These are phyloP conservation scores for Viridothelium virens DNA, from an alignment of 495 filamentous ascomycete species.

Conservation along the genomic window DNA sequence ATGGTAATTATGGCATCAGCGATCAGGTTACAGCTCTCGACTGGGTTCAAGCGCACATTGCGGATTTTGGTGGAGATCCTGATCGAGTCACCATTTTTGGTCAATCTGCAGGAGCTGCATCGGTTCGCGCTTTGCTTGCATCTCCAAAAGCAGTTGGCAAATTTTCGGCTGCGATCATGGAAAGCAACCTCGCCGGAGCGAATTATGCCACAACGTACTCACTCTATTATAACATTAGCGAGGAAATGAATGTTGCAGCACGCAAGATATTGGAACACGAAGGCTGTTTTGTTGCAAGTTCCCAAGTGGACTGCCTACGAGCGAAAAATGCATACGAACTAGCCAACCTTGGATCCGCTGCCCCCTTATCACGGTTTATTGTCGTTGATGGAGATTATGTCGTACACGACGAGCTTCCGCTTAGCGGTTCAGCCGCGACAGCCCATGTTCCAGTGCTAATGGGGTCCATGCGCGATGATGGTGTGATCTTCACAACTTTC, in stretches of 20 bases:
- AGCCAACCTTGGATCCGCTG: constrained; percentile 16
- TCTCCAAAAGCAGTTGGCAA: constrained; percentile 45
- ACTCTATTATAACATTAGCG: constrained; percentile 41
- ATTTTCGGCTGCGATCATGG: constrained; percentile 43
- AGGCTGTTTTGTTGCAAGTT: constrained; percentile 38
- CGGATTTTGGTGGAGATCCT: constrained; percentile 29
- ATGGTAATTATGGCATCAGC: constrained; percentile 48
- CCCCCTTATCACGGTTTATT: constrained; percentile 33
- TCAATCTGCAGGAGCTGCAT: constrained; percentile 48
- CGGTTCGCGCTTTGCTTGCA: constrained; percentile 47
- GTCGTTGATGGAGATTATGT: constrained; percentile 44
- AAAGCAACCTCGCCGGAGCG: constrained; percentile 44
- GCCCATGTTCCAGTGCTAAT: constrained; percentile 38
- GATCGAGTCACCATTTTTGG: constrained; percentile 40
- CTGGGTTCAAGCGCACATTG: constrained; percentile 27
- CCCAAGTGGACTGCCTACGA: constrained; percentile 41
- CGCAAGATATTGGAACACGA: constrained; percentile 36
- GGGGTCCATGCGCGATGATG: constrained; percentile 46
- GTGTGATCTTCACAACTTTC: constrained; percentile 41
- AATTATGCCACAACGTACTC: constrained; percentile 38
- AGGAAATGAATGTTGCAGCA: constrained; percentile 35
- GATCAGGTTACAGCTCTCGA: constrained; percentile 37
- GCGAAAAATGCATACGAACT: constrained; percentile 34
- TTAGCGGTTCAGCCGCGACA: constrained; percentile 27
- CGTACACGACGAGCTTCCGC: constrained; percentile 28